Evolutionary conservation across 2,329 filamentous ascomycete species (phyloP), one percentile per base, ranked within the genome.

Genomic region (Hypoxylon sp.): DNA sequence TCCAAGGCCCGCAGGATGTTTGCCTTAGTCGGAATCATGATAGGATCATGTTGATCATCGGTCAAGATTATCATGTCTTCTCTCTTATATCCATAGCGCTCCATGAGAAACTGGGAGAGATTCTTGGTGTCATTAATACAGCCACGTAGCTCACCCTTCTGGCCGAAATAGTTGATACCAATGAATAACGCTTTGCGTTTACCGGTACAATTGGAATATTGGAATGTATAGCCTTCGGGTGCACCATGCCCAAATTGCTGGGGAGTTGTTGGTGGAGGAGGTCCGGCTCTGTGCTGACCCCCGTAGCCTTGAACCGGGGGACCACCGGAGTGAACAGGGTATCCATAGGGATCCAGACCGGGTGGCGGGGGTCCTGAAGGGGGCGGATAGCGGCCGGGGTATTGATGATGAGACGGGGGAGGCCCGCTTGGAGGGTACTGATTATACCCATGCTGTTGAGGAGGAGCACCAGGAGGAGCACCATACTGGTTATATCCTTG

Each of bases 71-170:
- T 91, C 91, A 94, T 94, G 74, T 94, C 91, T 80, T 94, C 91
- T 67, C 90, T 84, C 84, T 89, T 91, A 81, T 94, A 94, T 54
- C 87, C 85, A 76, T 92, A 91, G 66, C 84, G 83, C 78, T 90
- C 85, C 71, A 90, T 89, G 67, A 94, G 81, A 79, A 93, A 94
- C 60, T 82, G 81, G 33, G 90, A 92, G 80, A 94, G 87, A 78
- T 94, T 94, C 81, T 91, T 89, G 35, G 92, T 90, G 78, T 94
- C 92, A 80, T 94, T 94, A 85, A 94, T 93, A 80, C 92, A 94
- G 47, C 92, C 92, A 66, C 89, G 85, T 58, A 94, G 86, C 83
- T 93, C 90, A 53, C 88, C 91, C 22, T 89, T 81, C 76, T 92
- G 90, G 57, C 89, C 88, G 74, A 93, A 91, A 83, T 94, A 94